Conservation (phyloP, 148 eudicot genomes). For the Pouteria glomerata region DNA sequence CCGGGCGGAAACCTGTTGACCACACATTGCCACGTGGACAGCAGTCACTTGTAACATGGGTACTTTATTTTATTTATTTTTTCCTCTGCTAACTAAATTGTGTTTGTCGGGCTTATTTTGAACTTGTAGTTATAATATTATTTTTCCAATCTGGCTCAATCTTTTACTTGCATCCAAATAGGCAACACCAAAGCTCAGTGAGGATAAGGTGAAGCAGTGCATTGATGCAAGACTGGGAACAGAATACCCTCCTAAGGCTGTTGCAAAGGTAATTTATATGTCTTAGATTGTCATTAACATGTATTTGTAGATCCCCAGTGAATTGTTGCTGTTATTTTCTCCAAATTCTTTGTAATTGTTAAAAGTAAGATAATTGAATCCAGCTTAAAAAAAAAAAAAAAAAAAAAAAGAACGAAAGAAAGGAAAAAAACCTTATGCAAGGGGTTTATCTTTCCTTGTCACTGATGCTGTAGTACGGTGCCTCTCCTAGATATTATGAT, state of each 20-base stretch:
- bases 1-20: constrained; percentile 86
- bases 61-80: constrained; percentile 15
- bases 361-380: neutral
- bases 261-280: constrained; percentile 51
- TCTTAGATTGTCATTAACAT: neutral
- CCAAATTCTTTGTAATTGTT: neutral
- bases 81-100: neutral
- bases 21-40: constrained; percentile 84
- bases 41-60: constrained; percentile 86
- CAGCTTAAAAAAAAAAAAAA: neutral
- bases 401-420: neutral
- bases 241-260: constrained; percentile 76
- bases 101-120: too few species aligned
- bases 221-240: constrained; percentile 57
- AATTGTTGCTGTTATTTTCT: neutral
- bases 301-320: neutral
- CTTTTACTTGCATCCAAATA: constrained; percentile 11
- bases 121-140: too few species aligned
- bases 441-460: neutral
- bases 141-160: neutral
- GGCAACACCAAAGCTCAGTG: constrained; percentile 84
- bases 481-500: neutral
- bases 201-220: constrained; percentile 72
- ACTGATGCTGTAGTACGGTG: neutral
- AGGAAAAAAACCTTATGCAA: too few species aligned